Evolutionary conservation across 2,329 filamentous ascomycete species (phyloP), one percentile per base, ranked within the genome.

Genomic region (Coniochaeta ligniaria): DNA sequence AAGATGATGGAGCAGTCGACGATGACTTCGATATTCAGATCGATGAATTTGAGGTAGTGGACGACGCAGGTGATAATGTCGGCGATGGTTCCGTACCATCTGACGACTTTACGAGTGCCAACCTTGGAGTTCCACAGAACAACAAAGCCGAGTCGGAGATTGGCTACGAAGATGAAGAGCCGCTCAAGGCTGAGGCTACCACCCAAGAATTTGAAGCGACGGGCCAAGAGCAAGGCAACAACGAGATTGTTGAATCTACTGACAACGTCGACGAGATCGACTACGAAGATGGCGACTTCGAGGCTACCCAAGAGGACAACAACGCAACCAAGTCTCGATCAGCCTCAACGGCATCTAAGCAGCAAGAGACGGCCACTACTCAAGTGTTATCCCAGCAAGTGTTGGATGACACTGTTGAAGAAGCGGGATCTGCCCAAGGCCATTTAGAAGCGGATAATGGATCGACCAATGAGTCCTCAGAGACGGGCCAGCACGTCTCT

Each of bases 1-100:
- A 33, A 12, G 26, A 33, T 3, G 12, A 56, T 33, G 24, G 6
- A 22, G 14, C 52, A 31, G 14, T 60, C 6, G 64, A 61, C 6
- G 72, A 74, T 22, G 68, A 71, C 7, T 68, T 71, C 55, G 72
- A 74, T 36, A 69, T 74, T 36, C 67, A 72, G 14, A 63, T 72
- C 7, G 68, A 67, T 45, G 66, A 58, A 3, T 54, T 58, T 20
- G 59, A 58, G 26, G 50, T 55, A 11, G 52, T 36, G 24, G 64
- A 64, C n/a, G 50, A 26, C 47, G 28, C 41, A 24, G 47, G n/a
- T 1, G 54, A 36, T 20, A 2, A 35, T 43, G 14, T 36, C 24
- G 58, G 16, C 2, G 45, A 22, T 26, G 43, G 59, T 24, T 56
- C 26, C 11, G 50, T 35, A 35, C 35, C 14, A 31, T 31, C 31